phyloP scores from a whole-genome alignment of 495 filamentous ascomycete species.

The Penicillium verhagenii region DNA sequence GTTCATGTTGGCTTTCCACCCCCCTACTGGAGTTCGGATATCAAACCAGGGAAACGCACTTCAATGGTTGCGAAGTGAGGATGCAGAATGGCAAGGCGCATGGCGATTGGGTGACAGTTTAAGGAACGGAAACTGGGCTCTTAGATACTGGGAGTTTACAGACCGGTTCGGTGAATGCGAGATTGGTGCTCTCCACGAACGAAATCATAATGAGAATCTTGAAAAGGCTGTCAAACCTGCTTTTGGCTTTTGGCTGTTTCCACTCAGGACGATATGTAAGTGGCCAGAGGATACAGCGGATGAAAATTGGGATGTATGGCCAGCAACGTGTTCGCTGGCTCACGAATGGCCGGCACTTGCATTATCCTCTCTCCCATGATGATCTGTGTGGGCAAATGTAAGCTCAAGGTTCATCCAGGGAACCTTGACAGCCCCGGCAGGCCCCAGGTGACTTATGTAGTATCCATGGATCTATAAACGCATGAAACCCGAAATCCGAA shows the following conservation, averaged over 20 bases:
- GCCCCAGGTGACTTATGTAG: no score
- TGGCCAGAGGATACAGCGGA: background rate
- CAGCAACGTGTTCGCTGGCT: background rate
- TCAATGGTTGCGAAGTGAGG: background rate
- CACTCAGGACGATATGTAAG: background rate
- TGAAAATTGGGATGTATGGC: background rate
- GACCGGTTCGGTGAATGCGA: background rate
- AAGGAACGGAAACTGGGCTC: background rate
- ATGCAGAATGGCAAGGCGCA: background rate
- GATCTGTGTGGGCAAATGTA: background rate
- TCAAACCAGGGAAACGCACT: background rate
- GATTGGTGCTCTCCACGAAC: background rate
- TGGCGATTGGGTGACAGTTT: background rate
- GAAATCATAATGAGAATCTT: background rate
- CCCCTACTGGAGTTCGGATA: background rate
- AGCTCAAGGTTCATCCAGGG: background rate
- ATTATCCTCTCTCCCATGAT: background rate
- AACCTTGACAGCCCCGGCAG: no score
- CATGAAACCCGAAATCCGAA: no score
- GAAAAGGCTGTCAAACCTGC: background rate
- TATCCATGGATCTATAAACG: background rate
- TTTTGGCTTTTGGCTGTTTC: constrained; percentile 6
- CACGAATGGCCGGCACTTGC: background rate
- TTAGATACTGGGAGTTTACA: background rate
- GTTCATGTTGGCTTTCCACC: background rate